Conservation (phyloP, 768 basidiomycete species). For the Boletales sp. region DNA sequence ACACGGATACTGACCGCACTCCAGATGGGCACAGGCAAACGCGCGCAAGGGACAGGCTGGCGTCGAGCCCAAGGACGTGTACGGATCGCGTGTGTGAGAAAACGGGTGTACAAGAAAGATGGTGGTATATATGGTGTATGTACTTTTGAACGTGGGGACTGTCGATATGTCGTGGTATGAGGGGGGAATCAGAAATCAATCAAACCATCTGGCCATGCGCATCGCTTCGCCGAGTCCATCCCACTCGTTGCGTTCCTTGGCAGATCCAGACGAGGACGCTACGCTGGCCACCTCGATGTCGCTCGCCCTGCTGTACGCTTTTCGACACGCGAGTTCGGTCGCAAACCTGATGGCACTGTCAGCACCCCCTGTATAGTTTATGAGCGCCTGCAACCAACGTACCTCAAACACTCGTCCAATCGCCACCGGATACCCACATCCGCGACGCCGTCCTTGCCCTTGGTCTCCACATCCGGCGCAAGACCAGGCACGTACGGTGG, state of each 20-base stretch:
- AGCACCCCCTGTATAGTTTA: neutral
- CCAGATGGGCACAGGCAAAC: slow-evolving; percentile 85
- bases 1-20: neutral
- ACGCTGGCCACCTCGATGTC: slow-evolving; percentile 2
- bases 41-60: slow-evolving; percentile 81
- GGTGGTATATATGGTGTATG: no score
- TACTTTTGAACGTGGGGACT: no score
- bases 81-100: slow-evolving; percentile 54
- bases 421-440: slow-evolving; percentile 57
- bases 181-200: slow-evolving; percentile 28
- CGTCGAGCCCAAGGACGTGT: slow-evolving; percentile 74
- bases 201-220: slow-evolving; percentile 73
- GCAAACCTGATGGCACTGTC: slow-evolving; percentile 55
- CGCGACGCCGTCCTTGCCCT: slow-evolving; percentile 35
- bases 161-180: neutral
- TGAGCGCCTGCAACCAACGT: neutral
- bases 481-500: slow-evolving; percentile 62
- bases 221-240: slow-evolving; percentile 71
- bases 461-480: slow-evolving; percentile 11
- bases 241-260: slow-evolving; percentile 50
- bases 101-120: no score
- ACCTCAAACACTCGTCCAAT: slow-evolving; percentile 81
- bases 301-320: slow-evolving; percentile 35
- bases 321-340: slow-evolving; percentile 77
- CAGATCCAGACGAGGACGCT: slow-evolving; percentile 11